Percentiles rank a stretch among this genome's conserved stretches.
Evolutionary conservation across 2,329 filamentous ascomycete species (phyloP).

Genomic region (Acrodontium crateriforme): DNA sequence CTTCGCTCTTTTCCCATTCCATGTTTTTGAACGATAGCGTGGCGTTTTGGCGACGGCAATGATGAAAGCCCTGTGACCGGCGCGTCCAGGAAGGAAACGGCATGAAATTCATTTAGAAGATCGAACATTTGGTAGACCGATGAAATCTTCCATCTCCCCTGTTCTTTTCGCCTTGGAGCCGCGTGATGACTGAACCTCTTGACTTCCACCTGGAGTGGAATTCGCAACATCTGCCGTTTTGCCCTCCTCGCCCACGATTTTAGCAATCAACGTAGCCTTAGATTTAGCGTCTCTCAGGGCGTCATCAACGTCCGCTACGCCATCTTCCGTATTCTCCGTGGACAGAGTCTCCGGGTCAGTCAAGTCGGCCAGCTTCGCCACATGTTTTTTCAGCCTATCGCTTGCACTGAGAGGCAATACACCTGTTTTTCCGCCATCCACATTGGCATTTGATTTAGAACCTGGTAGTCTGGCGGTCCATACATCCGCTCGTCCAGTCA

Average conservation of each 20-base stretch:
- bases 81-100: too few species aligned
- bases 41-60: too few species aligned
- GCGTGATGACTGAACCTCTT: constrained; percentile 3
- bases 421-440: background rate
- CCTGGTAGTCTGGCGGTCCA: constrained; percentile 60
- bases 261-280: constrained; percentile 75
- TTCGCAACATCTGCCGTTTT: too few species aligned
- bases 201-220: background rate
- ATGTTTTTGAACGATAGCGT: too few species aligned
- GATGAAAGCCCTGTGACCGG: too few species aligned
- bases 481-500: constrained; percentile 67
- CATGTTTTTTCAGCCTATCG: constrained; percentile 59
- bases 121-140: constrained; percentile 10
- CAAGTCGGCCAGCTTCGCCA: constrained; percentile 60
- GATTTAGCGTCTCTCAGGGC: constrained; percentile 68
- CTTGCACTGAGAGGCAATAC: constrained; percentile 27
- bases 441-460: constrained; percentile 1
- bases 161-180: constrained; percentile 5
- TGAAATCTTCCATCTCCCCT: constrained; percentile 27
- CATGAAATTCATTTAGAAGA: too few species aligned
- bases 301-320: constrained; percentile 84
- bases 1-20: too few species aligned
- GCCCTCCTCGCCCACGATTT: constrained; percentile 41
- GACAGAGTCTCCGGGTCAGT: constrained; percentile 66
- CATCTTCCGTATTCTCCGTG: constrained; percentile 73